These are phyloP conservation scores for Phoma herbarum DNA, from an alignment of 2,329 filamentous ascomycete species.

Conservation along the genomic window DNA sequence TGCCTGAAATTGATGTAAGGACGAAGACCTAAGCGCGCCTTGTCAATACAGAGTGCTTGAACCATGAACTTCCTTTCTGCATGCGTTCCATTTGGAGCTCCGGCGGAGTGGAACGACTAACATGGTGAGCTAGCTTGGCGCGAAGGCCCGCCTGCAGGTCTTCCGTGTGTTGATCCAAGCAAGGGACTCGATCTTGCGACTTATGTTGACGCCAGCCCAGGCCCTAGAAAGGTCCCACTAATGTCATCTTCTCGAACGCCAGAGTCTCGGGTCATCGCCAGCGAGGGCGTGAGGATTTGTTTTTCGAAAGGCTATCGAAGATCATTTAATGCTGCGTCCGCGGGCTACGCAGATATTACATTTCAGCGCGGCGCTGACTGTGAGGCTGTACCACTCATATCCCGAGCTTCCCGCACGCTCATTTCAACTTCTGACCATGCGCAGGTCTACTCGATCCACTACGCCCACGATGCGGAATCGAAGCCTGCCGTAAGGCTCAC, in stretches of 20 bases:
- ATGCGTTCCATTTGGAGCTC: neutral
- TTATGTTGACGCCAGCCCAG: conserved; percentile 14
- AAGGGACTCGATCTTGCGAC: conserved; percentile 4
- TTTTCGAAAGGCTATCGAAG: conserved; percentile 9
- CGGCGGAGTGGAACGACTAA: conserved; percentile 4
- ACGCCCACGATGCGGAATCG: neutral
- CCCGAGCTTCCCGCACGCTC: conserved; percentile 1
- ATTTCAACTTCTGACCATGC: neutral
- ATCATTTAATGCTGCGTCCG: neutral
- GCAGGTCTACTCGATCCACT: neutral
- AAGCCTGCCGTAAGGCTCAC: neutral
- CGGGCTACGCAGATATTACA: neutral
- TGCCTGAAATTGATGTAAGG: neutral
- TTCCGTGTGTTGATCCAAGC: conserved; percentile 2
- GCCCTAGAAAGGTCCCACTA: conserved; percentile 8
- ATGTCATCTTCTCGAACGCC: conserved; percentile 5
- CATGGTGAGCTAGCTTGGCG: conserved; percentile 9
- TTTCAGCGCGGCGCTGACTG: neutral
- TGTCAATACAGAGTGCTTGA: neutral
- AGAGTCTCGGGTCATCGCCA: neutral
- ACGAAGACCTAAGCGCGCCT: neutral
- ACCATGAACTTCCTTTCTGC: neutral
- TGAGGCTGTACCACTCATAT: conserved; percentile 7
- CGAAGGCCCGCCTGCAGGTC: neutral
- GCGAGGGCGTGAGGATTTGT: conserved; percentile 5